Evolutionary conservation across 495 filamentous ascomycete genomes (phyloP).

Genomic region (Trichoderma gamsii): DNA sequence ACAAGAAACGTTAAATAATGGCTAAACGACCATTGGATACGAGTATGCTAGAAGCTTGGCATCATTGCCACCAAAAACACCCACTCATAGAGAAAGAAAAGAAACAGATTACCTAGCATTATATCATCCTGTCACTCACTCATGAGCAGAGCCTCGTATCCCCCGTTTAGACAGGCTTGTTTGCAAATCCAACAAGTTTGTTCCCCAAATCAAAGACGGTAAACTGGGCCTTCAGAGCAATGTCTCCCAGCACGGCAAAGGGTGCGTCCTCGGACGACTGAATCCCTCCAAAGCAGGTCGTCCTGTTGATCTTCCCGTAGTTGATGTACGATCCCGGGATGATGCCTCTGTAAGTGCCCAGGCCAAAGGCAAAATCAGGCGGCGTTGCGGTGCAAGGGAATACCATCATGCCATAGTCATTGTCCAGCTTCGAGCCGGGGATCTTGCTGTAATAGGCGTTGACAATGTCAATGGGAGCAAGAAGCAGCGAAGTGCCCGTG

Average conservation of each 20-base stretch:
- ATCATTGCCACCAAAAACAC: background rate
- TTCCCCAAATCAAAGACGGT: conserved; percentile 53
- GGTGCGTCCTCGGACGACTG: conserved; percentile 53
- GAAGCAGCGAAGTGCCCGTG: conserved; percentile 62
- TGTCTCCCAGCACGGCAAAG: conserved; percentile 63
- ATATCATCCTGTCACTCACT: background rate
- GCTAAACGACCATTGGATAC: background rate
- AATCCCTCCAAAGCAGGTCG: conserved; percentile 52
- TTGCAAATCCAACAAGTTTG: conserved; percentile 47
- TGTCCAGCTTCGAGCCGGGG: conserved; percentile 36
- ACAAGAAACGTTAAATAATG: background rate
- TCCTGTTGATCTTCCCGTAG: conserved; percentile 33
- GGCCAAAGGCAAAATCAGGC: conserved; percentile 56
- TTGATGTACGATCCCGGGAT: conserved; percentile 49
- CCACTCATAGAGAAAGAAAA: background rate
- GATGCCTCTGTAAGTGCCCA: conserved; percentile 41
- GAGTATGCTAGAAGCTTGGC: background rate
- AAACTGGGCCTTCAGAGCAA: conserved; percentile 67
- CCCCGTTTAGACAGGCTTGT: conserved; percentile 19
- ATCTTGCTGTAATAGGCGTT: conserved; percentile 55
- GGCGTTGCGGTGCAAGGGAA: conserved; percentile 59
- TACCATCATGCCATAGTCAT: conserved; percentile 53
- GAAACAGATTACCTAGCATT: too few species aligned
- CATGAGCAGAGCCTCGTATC: background rate
- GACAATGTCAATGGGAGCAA: conserved; percentile 49